Percentiles rank a stretch among this genome's conserved stretches.
Evolutionary conservation across 352 stramenopile species (phyloP).

Genomic region (Pythium utonaiense): DNA sequence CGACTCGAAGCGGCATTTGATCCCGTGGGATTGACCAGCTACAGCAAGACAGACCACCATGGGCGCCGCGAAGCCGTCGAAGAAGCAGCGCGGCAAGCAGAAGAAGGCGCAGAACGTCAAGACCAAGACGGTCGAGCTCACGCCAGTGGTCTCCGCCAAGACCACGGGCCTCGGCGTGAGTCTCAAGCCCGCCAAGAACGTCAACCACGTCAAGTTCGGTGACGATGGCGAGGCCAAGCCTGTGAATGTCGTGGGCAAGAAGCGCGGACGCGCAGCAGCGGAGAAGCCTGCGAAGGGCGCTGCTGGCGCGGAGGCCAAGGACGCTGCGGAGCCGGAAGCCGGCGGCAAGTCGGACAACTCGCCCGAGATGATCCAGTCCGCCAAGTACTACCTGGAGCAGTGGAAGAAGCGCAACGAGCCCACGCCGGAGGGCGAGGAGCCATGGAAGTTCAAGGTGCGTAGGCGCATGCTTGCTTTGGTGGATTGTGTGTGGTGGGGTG

Average conservation of each 20-base stretch:
- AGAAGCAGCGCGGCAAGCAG: slow-evolving; percentile 77
- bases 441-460: slow-evolving; percentile 80
- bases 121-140: neutral
- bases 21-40: too few relatives aligned
- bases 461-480: neutral
- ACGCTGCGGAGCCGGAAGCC: slow-evolving; percentile 21
- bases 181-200: slow-evolving; percentile 24
- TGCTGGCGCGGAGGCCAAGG: slow-evolving; percentile 22
- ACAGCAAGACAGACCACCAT: too few relatives aligned
- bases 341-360: slow-evolving; percentile 69
- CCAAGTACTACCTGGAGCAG: slow-evolving; percentile 78
- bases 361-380: slow-evolving; percentile 75
- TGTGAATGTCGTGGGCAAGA: slow-evolving; percentile 32
- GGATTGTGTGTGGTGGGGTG: slow-evolving; percentile 6
- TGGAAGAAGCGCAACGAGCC: slow-evolving; percentile 63
- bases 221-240: slow-evolving; percentile 50
- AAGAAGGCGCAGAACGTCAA: slow-evolving; percentile 38
- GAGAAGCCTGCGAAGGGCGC: slow-evolving; percentile 21
- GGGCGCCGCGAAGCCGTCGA: slow-evolving; percentile 54
- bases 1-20: slow-evolving; percentile 1
- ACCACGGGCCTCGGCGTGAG: slow-evolving; percentile 13
- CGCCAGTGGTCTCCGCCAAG: neutral
- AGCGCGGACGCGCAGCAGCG: slow-evolving; percentile 30
- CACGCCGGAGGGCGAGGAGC: slow-evolving; percentile 44
- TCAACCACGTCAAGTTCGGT: slow-evolving; percentile 63